Conservation (phyloP, 352 stramenopile genomes). For the Pythium insidiosum region DNA sequence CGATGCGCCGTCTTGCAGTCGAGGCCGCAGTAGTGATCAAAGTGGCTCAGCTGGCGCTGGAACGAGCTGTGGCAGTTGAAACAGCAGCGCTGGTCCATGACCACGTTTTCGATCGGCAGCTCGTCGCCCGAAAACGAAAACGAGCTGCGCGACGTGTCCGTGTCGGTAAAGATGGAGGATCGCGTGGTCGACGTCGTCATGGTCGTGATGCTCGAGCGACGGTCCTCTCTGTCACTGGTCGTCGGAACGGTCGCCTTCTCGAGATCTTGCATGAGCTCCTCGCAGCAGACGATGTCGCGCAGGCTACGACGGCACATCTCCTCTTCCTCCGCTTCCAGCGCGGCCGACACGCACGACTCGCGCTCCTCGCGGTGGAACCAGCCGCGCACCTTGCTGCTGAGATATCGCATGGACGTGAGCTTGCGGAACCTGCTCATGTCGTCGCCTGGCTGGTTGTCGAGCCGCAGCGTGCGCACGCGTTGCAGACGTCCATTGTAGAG, state of each 20-base stretch:
- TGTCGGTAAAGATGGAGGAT: too few relatives aligned
- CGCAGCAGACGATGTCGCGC: conserved; percentile 41
- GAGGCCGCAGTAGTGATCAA: conserved; percentile 57
- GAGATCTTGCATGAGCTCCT: conserved; percentile 17
- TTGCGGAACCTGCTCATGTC: conserved; percentile 40
- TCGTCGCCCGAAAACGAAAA: conserved; percentile 11
- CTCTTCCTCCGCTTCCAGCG: conserved; percentile 52
- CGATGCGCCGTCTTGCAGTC: conserved; percentile 65
- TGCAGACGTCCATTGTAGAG: conserved; percentile 22
- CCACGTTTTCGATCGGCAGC: conserved; percentile 31
- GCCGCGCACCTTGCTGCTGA: conserved; percentile 38
- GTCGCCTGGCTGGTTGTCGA: conserved; percentile 12
- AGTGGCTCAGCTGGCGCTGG: conserved; percentile 55
- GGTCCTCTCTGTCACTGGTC: conserved; percentile 1
- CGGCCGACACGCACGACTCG: conserved; percentile 52
- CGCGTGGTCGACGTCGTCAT: conserved; percentile 16
- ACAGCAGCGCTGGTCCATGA: conserved; percentile 68
- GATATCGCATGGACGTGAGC: conserved; percentile 51
- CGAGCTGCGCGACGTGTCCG: conserved; percentile 12
- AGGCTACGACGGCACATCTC: conserved; percentile 20
- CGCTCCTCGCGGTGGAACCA: conserved; percentile 46
- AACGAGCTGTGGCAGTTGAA: conserved; percentile 76
- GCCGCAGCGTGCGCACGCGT: conserved; percentile 7
- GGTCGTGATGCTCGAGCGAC: conserved; percentile 12
- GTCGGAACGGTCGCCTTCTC: too few relatives aligned